A percentile compares a stretch with the other conserved stretches of the same genome.
Evolutionary conservation across 1,139 yeast genomes (phyloP).

Genomic region (Kurtzmaniella natalensis): DNA sequence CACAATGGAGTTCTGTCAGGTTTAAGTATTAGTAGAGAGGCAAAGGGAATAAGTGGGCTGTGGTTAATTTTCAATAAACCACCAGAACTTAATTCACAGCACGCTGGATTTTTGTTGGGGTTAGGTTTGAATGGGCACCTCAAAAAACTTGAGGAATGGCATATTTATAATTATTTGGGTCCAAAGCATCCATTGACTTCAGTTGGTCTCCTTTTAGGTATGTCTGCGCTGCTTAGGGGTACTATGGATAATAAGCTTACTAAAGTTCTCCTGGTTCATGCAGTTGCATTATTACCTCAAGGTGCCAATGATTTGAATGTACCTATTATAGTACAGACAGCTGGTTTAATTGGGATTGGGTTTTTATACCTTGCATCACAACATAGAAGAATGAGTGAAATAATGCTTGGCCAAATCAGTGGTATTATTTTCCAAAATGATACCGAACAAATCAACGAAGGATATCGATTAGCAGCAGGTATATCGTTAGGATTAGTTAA

Average conservation of each 20-base stretch:
- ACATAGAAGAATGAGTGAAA: conserved; percentile 85
- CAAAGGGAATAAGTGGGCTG: conserved; percentile 77
- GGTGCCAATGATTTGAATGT: conserved; percentile 92
- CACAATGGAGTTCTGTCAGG: conserved; percentile 94
- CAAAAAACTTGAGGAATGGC: conserved; percentile 89
- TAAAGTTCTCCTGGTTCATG: conserved; percentile 88
- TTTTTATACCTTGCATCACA: conserved; percentile 72
- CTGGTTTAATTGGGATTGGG: conserved; percentile 90
- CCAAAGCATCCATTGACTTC: conserved; percentile 86
- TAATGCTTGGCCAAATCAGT: conserved; percentile 63
- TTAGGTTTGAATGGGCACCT: conserved; percentile 90
- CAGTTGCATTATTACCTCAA: conserved; percentile 83
- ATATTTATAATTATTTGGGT: conserved; percentile 86
- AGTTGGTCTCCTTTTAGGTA: conserved; percentile 82
- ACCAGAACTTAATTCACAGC: conserved; percentile 65
- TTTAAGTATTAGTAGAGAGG: conserved; percentile 63
- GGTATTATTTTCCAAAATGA: conserved; percentile 58
- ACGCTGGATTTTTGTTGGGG: conserved; percentile 93
- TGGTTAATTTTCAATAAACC: conserved; percentile 93
- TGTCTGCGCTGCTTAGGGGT: conserved; percentile 86
- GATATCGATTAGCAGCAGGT: conserved; percentile 86
- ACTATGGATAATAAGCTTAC: conserved; percentile 84
- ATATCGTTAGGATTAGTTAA: conserved; percentile 85
- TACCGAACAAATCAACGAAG: conserved; percentile 59
- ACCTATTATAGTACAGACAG: conserved; percentile 78